These are phyloP conservation scores for Collariella sp. DNA, from an alignment of 495 filamentous ascomycete genomes.

Conservation along the genomic window DNA sequence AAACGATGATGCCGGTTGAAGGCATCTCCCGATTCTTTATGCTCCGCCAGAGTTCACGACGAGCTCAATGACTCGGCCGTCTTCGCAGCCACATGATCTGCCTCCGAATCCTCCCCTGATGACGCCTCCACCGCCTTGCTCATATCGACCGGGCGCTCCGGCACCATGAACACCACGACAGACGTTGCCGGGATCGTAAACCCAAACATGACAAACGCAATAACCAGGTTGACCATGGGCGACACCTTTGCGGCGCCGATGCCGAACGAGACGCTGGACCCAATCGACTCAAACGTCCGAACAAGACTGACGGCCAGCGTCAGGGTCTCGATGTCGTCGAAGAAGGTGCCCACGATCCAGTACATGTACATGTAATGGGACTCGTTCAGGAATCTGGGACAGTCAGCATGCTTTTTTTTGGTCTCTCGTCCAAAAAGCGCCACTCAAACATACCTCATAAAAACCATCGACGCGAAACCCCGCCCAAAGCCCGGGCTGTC, in stretches of 20 bases:
- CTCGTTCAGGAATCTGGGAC: conserved; percentile 31
- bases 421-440: not conserved
- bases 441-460: conserved; percentile 21
- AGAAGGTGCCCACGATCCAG: conserved; percentile 44
- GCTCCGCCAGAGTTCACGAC: too few species aligned
- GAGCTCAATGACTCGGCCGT: not conserved
- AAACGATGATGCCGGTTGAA: too few species aligned
- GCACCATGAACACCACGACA: conserved; percentile 30
- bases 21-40: not conserved
- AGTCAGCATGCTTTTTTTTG: not conserved
- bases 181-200: conserved; percentile 34
- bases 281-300: conserved; percentile 42
- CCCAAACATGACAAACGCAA: conserved; percentile 36
- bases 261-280: conserved; percentile 42
- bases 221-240: conserved; percentile 38
- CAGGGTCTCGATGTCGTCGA: conserved; percentile 40
- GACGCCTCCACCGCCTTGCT: conserved; percentile 11
- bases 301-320: conserved; percentile 42
- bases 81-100: not conserved
- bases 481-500: conserved; percentile 32
- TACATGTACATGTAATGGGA: conserved; percentile 41
- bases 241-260: conserved; percentile 36
- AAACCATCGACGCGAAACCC: conserved; percentile 33
- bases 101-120: conserved; percentile 4
- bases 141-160: conserved; percentile 25